Evolutionary conservation across 345 rosid genomes (phyloP).

Genomic region (Populus nigra): DNA sequence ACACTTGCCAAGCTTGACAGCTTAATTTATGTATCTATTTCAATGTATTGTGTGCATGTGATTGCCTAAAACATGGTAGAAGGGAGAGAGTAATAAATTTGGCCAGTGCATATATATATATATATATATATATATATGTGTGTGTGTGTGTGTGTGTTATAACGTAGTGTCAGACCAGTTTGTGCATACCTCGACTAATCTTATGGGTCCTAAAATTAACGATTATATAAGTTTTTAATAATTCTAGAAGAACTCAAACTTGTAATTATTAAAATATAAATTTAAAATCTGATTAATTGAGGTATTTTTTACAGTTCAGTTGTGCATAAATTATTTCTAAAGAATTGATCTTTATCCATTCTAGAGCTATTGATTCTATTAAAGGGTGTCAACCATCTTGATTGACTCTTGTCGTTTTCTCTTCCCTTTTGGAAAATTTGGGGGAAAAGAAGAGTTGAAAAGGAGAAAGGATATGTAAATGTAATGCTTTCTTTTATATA

Average conservation of each 20-base stretch:
- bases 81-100: neutral
- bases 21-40: neutral
- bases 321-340: neutral
- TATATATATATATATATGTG: too few species aligned
- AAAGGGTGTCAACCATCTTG: conserved; percentile 14
- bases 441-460: neutral
- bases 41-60: neutral
- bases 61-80: neutral
- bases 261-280: too few species aligned
- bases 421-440: neutral
- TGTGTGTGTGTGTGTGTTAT: too few species aligned
- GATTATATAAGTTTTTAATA: too few species aligned
- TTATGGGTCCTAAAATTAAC: fast-evolving
- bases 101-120: too few species aligned
- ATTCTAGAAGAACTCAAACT: too few species aligned
- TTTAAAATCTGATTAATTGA: too few species aligned
- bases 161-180: too few species aligned
- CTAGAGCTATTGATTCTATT: neutral
- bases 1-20: neutral
- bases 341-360: neutral
- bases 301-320: fast-evolving
- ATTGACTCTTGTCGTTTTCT: conserved; percentile 10
- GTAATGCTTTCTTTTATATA: too few species aligned
- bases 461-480: neutral
- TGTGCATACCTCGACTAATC: too few species aligned